A percentile compares a stretch with the other conserved stretches of the same genome.
Evolutionary conservation across 179 eudicot genomes (phyloP).

Genomic region (Spergularia azorica): DNA sequence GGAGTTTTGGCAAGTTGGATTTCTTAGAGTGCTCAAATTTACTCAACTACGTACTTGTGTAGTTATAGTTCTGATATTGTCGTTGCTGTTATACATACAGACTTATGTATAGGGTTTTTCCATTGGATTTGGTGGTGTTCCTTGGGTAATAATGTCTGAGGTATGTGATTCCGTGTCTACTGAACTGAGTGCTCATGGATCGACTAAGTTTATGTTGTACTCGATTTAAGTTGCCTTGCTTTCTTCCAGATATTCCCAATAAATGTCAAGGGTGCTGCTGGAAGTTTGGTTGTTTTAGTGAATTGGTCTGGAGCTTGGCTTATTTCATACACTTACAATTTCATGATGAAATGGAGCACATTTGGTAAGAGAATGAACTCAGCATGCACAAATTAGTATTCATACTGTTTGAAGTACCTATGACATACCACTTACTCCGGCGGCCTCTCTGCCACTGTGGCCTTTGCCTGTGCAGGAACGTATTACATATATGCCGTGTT

Average conservation of each 20-base stretch:
- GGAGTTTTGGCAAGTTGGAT: slow-evolving; percentile 58
- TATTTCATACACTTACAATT: slow-evolving; percentile 82
- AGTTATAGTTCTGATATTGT: background rate
- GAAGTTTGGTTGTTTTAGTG: slow-evolving; percentile 76
- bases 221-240: background rate
- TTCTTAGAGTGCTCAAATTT: background rate
- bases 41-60: background rate
- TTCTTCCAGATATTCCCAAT: slow-evolving; percentile 73
- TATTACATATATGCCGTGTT: slow-evolving; percentile 48
- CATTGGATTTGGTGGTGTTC: slow-evolving; percentile 74
- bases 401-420: background rate
- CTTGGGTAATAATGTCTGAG: slow-evolving; percentile 88
- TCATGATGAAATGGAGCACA: slow-evolving; percentile 75
- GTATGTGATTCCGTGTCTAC: slow-evolving; percentile 27
- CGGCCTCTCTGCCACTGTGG: background rate
- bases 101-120: slow-evolving; percentile 56
- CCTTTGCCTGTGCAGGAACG: slow-evolving; percentile 47
- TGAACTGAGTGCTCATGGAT: background rate
- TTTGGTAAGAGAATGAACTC: slow-evolving; percentile 23
- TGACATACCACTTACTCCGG: no score
- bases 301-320: slow-evolving; percentile 90
- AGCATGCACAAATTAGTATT: background rate
- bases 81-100: slow-evolving; percentile 31
- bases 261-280: slow-evolving; percentile 74
- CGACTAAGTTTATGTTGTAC: background rate